A percentile compares a stretch with the other conserved stretches of the same genome.
phyloP scores from a whole-genome alignment of 2,329 filamentous ascomycete species.

The Neopestalotiopsis clavispora region DNA sequence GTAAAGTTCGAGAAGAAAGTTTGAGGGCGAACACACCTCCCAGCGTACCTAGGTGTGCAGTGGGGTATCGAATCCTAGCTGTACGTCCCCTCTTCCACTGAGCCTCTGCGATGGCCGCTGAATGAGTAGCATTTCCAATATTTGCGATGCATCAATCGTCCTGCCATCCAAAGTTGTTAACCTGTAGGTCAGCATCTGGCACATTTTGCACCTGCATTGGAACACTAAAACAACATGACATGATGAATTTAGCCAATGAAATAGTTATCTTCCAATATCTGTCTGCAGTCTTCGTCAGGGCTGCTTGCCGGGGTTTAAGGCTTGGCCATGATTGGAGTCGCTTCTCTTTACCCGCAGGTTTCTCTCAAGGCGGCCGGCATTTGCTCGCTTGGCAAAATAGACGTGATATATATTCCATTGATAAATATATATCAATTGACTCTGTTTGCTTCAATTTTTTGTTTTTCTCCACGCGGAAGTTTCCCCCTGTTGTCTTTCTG shows the following conservation, averaged over 20 bases:
- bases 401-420: not conserved
- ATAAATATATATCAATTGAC: not conserved
- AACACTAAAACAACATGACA: not conserved
- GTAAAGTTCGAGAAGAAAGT: too few relatives aligned
- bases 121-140: too few relatives aligned
- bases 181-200: not conserved
- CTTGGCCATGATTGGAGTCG: not conserved
- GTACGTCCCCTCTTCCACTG: too few relatives aligned
- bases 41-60: too few relatives aligned
- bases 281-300: not conserved
- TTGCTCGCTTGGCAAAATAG: not conserved
- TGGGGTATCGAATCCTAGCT: too few relatives aligned
- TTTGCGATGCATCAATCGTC: too few relatives aligned
- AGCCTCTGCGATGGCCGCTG: too few relatives aligned
- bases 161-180: too few relatives aligned
- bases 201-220: not conserved
- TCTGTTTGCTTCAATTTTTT: not conserved
- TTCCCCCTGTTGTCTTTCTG: not conserved
- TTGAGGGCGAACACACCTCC: too few relatives aligned
- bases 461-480: not conserved
- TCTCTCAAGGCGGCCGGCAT: not conserved
- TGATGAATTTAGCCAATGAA: not conserved
- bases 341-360: not conserved
- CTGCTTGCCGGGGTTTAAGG: not conserved
- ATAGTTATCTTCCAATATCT: not conserved